A percentile compares a stretch with the other conserved stretches of the same genome.
Conservation (phyloP, 805 yeast genomes). For the Pachysolen tannophilus region DNA sequence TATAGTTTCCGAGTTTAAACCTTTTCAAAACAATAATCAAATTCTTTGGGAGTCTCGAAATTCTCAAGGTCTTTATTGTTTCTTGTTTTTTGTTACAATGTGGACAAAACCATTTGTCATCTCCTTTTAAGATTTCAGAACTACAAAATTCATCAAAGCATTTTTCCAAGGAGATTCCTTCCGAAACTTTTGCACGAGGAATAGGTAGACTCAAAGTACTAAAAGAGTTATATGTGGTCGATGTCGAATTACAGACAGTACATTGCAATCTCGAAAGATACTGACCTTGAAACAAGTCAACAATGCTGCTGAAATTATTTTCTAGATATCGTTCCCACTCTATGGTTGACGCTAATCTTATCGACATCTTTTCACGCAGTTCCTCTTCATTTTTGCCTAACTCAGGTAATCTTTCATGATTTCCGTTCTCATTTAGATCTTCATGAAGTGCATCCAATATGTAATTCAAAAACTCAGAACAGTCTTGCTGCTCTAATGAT, state of each 20-base stretch:
- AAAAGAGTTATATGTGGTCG: constrained; percentile 82
- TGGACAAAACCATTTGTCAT: constrained; percentile 83
- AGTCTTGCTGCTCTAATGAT: constrained; percentile 74
- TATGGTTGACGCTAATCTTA: constrained; percentile 74
- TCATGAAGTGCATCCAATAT: constrained; percentile 74
- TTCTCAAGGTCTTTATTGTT: constrained; percentile 61
- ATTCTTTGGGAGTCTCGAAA: constrained; percentile 72
- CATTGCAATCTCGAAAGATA: constrained; percentile 74
- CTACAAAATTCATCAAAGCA: constrained; percentile 76
- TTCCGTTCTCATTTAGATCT: constrained; percentile 66
- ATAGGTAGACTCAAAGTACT: constrained; percentile 76
- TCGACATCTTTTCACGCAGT: constrained; percentile 61
- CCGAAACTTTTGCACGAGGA: constrained; percentile 35
- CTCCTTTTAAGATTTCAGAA: constrained; percentile 64
- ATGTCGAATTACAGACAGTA: constrained; percentile 60
- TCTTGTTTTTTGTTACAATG: constrained; percentile 54
- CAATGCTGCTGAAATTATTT: constrained; percentile 71
- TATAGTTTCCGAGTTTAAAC: constrained; percentile 48
- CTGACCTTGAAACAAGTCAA: constrained; percentile 84
- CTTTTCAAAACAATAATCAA: constrained; percentile 82
- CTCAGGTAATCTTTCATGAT: constrained; percentile 44
- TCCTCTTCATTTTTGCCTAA: constrained; percentile 66
- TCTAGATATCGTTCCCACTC: constrained; percentile 89
- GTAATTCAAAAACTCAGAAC: constrained; percentile 74
- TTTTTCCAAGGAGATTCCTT: constrained; percentile 36